Conservation (phyloP, 306 rosid species). For the Quercus robur region DNA sequence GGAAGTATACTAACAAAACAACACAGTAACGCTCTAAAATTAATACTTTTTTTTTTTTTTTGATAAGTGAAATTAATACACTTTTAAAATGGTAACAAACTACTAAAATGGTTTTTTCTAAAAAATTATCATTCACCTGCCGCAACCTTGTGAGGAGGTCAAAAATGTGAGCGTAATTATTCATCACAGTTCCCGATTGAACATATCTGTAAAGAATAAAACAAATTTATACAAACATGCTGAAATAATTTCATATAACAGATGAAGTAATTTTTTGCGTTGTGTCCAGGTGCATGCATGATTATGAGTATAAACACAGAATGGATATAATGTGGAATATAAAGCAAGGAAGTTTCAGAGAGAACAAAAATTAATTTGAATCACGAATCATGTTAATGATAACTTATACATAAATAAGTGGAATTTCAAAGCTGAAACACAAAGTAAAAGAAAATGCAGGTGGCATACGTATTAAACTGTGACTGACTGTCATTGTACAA, state of each 20-base stretch:
- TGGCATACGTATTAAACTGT: constrained; percentile 71
- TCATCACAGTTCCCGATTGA: constrained; percentile 55
- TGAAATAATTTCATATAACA: neutral
- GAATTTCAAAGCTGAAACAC: neutral
- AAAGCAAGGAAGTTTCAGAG: too few species aligned
- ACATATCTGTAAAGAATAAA: constrained; percentile 59
- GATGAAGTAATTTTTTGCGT: neutral
- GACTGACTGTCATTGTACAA: constrained; percentile 82
- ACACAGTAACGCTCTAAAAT: too few species aligned
- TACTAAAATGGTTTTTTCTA: neutral
- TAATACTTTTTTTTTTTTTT: too few species aligned
- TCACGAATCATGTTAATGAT: neutral
- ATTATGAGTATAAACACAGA: too few species aligned
- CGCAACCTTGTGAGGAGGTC: constrained; percentile 90
- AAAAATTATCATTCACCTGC: constrained; percentile 53
- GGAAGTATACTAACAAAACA: too few species aligned
- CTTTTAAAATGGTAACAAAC: neutral
- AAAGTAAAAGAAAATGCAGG: constrained; percentile 12
- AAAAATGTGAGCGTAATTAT: constrained; percentile 91
- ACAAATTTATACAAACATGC: constrained; percentile 15
- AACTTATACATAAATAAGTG: too few species aligned
- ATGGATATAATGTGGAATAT: too few species aligned
- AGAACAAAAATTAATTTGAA: neutral
- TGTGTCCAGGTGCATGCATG: neutral
- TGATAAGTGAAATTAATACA: too few species aligned